phyloP scores from a whole-genome alignment of 352 stramenopile genomes.

The Globisporangium parvum region DNA sequence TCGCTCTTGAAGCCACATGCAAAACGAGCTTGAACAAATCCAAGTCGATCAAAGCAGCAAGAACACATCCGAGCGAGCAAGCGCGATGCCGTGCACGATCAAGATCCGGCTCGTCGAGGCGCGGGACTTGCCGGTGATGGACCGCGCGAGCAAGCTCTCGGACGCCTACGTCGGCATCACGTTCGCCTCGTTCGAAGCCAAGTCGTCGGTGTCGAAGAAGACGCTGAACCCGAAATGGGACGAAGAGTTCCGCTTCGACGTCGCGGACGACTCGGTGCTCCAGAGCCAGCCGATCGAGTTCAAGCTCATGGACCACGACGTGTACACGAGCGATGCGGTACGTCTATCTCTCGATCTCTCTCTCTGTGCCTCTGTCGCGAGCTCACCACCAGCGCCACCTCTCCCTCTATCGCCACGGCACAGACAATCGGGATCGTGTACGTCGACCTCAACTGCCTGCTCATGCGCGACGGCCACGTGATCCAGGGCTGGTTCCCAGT shows the following conservation, averaged over 20 bases:
- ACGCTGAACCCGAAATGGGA: conserved; percentile 96
- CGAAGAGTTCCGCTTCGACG: conserved; percentile 98
- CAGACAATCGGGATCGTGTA: conserved; percentile 95
- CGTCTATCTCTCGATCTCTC: not conserved
- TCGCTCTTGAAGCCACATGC: too few relatives aligned
- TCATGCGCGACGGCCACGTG: conserved; percentile 89
- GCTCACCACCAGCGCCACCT: not conserved
- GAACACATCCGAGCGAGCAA: not conserved
- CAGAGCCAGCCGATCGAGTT: conserved; percentile 99
- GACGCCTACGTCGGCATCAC: conserved; percentile 87
- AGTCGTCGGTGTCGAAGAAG: conserved; percentile 89
- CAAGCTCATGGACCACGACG: conserved; percentile 94
- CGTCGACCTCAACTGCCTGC: conserved; percentile 96
- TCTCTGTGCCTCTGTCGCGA: not conserved
- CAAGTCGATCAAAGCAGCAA: too few relatives aligned
- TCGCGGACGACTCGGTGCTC: conserved; percentile 96
- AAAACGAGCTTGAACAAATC: too few relatives aligned
- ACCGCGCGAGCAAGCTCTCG: conserved; percentile 76
- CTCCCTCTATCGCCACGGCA: not conserved
- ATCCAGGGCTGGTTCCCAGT: conserved; percentile 98
- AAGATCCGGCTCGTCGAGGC: conserved; percentile 89
- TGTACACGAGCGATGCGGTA: conserved; percentile 89
- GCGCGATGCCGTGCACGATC: conserved; percentile 87
- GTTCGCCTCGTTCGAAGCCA: conserved; percentile 83
- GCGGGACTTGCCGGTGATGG: conserved; percentile 82